Evolutionary conservation across 2,329 filamentous ascomycete genomes (phyloP).

Genomic region (Graphium sp.): DNA sequence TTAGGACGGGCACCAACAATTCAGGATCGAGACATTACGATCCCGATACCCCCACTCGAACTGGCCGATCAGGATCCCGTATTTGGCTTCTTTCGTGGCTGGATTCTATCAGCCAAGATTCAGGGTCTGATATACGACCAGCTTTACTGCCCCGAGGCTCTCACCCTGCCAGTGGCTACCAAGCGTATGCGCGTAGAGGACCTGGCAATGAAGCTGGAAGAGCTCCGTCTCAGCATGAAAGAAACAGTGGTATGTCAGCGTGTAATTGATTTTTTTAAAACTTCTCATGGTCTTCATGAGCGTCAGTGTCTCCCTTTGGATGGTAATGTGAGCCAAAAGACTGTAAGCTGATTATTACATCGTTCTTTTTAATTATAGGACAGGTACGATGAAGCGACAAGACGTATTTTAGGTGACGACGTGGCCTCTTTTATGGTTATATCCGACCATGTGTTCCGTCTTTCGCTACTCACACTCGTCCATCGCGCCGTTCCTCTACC

Average conservation of each 20-base stretch:
- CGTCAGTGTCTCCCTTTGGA: no score
- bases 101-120: conserved; percentile 33
- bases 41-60: conserved; percentile 15
- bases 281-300: no score
- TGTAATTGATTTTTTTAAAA: no score
- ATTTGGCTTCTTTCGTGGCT: conserved; percentile 21
- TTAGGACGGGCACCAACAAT: conserved; percentile 34
- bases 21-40: conserved; percentile 38
- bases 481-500: conserved; percentile 20
- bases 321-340: no score
- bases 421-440: conserved; percentile 18
- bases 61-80: conserved; percentile 13
- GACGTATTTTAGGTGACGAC: conserved; percentile 11
- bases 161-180: conserved; percentile 15
- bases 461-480: conserved; percentile 21
- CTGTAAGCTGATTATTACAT: no score
- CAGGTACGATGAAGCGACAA: no score
- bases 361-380: no score
- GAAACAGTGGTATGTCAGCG: conserved; percentile 6
- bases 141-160: conserved; percentile 27
- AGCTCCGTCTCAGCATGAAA: conserved; percentile 12
- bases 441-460: conserved; percentile 22
- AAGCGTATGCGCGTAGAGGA: conserved; percentile 15
- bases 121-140: conserved; percentile 38
- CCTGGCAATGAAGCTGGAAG: conserved; percentile 14